phyloP scores from a whole-genome alignment of 805 yeast genomes.

The Middelhovenomyces tepae region DNA sequence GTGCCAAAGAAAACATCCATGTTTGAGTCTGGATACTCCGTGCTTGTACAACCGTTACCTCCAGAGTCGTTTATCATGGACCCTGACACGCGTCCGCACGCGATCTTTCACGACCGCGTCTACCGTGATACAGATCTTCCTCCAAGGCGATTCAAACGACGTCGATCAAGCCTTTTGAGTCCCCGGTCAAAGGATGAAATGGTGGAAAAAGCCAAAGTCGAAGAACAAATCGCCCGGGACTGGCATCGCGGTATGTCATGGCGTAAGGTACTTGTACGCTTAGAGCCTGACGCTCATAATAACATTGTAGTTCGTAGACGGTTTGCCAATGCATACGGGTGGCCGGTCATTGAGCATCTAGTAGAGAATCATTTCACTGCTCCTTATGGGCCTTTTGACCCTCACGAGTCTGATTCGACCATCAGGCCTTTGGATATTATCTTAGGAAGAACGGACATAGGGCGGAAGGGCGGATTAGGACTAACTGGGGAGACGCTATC shows the following conservation, averaged over 20 bases:
- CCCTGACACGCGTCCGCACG: constrained; percentile 54
- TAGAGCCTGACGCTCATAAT: constrained; percentile 92
- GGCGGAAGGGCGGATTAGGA: too few relatives aligned
- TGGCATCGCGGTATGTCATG: constrained; percentile 82
- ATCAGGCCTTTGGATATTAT: not conserved
- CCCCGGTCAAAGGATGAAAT: constrained; percentile 10
- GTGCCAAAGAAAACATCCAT: constrained; percentile 51
- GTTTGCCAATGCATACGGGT: constrained; percentile 90
- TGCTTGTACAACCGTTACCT: constrained; percentile 76
- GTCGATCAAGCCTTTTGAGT: constrained; percentile 3
- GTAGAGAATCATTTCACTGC: constrained; percentile 51
- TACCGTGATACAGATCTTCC: constrained; percentile 65
- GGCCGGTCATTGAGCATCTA: constrained; percentile 84
- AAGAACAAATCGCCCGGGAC: constrained; percentile 77
- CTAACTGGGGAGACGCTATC: too few relatives aligned
- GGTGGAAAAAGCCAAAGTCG: constrained; percentile 35
- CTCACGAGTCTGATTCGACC: not conserved
- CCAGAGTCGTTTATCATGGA: constrained; percentile 54
- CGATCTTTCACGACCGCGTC: constrained; percentile 73
- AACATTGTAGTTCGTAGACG: constrained; percentile 82
- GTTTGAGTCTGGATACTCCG: constrained; percentile 66
- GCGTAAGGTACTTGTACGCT: constrained; percentile 81
- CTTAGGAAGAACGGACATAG: too few relatives aligned
- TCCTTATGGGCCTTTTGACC: constrained; percentile 1
- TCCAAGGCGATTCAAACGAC: constrained; percentile 30